These are phyloP conservation scores for Aureobasidium sp. DNA, from an alignment of 2,329 filamentous ascomycete species.

Conservation along the genomic window DNA sequence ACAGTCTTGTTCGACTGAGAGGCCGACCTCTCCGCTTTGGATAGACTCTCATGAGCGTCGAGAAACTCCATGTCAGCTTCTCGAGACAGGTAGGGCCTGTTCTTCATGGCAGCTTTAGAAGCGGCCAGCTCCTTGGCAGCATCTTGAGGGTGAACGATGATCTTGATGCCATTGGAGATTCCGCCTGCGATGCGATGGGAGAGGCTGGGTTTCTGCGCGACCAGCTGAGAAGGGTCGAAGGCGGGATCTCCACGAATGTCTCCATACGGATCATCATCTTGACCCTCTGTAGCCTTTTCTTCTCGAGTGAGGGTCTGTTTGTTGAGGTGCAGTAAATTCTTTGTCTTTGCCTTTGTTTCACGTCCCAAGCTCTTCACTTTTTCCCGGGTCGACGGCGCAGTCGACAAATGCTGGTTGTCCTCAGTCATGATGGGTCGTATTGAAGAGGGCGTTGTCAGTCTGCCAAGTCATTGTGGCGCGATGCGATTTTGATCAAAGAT, in stretches of 20 bases:
- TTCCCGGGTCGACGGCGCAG: slow-evolving; percentile 6
- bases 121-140: slow-evolving; percentile 28
- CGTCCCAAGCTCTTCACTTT: slow-evolving; percentile 16
- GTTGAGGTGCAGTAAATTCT: slow-evolving; percentile 14
- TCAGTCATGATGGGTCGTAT: background rate
- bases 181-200: slow-evolving; percentile 20
- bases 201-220: slow-evolving; percentile 20
- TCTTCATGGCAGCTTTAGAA: slow-evolving; percentile 29
- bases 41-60: slow-evolving; percentile 28
- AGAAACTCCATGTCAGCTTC: slow-evolving; percentile 30
- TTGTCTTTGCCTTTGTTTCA: slow-evolving; percentile 19
- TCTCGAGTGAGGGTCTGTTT: slow-evolving; percentile 11
- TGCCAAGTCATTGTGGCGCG: background rate
- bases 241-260: slow-evolving; percentile 26
- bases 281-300: background rate
- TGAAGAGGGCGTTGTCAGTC: background rate
- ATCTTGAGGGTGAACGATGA: slow-evolving; percentile 28
- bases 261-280: slow-evolving; percentile 12
- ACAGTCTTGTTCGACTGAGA: slow-evolving; percentile 9
- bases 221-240: slow-evolving; percentile 29
- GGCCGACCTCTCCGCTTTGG: slow-evolving; percentile 18
- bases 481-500: too few relatives aligned
- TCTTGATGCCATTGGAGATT: slow-evolving; percentile 20
- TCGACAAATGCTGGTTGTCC: background rate
- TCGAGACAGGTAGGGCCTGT: slow-evolving; percentile 30